Conservation (phyloP, 1,139 yeast genomes). For the Lodderomyces jiufengensis region DNA sequence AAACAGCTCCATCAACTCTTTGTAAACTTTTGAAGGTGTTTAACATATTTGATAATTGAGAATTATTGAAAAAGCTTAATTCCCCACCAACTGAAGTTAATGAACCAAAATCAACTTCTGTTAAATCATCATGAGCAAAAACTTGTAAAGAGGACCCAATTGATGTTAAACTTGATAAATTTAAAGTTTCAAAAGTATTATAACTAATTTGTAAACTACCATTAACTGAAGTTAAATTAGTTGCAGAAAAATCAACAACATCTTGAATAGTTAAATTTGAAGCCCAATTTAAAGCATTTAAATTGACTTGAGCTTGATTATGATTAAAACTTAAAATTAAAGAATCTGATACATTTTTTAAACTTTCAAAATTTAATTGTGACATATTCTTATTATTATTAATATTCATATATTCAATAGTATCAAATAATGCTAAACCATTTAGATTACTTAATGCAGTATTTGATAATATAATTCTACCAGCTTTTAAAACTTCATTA, state of each 20-base stretch:
- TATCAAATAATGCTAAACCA: conserved; percentile 33
- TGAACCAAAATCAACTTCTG: conserved; percentile 25
- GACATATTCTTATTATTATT: conserved; percentile 47
- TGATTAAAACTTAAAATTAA: conserved; percentile 43
- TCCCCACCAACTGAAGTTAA: conserved; percentile 43
- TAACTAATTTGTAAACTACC: conserved; percentile 42
- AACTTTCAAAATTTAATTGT: conserved; percentile 31
- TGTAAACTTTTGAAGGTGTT: conserved; percentile 28
- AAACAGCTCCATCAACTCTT: conserved; percentile 42
- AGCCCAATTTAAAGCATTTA: conserved; percentile 40
- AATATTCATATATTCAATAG: conserved; percentile 36
- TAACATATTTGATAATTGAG: conserved; percentile 34
- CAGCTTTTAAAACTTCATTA: conserved; percentile 34
- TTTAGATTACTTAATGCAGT: conserved; percentile 41
- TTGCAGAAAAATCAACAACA: conserved; percentile 28
- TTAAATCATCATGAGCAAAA: conserved; percentile 43
- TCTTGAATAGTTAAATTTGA: conserved; percentile 46
- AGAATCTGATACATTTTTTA: conserved; percentile 32
- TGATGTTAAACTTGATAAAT: conserved; percentile 26
- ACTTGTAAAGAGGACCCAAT: conserved; percentile 43
- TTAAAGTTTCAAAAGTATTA: conserved; percentile 35
- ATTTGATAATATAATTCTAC: conserved; percentile 37
- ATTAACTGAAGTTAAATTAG: conserved; percentile 38
- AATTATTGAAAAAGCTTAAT: conserved; percentile 41
- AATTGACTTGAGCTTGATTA: conserved; percentile 37